phyloP scores from a whole-genome alignment of 495 filamentous ascomycete species.

The Parmelia sp. region DNA sequence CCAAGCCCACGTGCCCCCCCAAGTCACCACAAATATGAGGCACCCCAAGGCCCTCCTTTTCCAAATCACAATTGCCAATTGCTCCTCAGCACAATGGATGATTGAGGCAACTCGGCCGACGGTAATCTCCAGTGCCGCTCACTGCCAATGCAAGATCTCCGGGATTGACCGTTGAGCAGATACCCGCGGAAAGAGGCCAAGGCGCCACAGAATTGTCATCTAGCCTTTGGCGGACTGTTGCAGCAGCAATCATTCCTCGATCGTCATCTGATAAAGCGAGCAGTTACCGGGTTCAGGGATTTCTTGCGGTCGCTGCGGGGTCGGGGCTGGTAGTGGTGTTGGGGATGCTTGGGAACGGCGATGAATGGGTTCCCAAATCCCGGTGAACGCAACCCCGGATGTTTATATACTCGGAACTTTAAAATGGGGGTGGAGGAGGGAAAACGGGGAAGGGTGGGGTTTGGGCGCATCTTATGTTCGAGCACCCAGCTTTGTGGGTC shows the following conservation, averaged over 20 bases:
- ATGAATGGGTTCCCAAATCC: not conserved
- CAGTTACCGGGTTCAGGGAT: not conserved
- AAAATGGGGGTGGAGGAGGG: not conserved
- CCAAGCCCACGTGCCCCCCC: not conserved
- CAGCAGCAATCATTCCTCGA: not conserved
- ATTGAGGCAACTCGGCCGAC: not conserved
- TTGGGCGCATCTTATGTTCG: conserved; percentile 11
- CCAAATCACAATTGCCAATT: not conserved
- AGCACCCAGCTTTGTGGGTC: not conserved
- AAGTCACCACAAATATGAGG: not conserved
- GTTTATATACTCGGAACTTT: conserved; percentile 2
- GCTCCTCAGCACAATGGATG: no score
- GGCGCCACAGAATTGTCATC: not conserved
- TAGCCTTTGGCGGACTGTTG: not conserved
- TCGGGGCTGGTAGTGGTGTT: not conserved
- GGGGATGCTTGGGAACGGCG: not conserved
- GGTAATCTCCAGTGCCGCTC: not conserved
- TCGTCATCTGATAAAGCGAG: not conserved
- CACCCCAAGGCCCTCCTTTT: not conserved
- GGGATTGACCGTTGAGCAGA: not conserved
- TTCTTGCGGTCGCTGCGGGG: not conserved
- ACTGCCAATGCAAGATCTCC: not conserved
- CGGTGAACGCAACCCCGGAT: not conserved
- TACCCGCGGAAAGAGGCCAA: not conserved
- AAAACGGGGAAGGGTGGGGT: conserved; percentile 8